Evolutionary conservation across 2,329 filamentous ascomycete species (phyloP), one percentile per base, ranked within the genome.

Genomic region (Furcasterigmium sp.): DNA sequence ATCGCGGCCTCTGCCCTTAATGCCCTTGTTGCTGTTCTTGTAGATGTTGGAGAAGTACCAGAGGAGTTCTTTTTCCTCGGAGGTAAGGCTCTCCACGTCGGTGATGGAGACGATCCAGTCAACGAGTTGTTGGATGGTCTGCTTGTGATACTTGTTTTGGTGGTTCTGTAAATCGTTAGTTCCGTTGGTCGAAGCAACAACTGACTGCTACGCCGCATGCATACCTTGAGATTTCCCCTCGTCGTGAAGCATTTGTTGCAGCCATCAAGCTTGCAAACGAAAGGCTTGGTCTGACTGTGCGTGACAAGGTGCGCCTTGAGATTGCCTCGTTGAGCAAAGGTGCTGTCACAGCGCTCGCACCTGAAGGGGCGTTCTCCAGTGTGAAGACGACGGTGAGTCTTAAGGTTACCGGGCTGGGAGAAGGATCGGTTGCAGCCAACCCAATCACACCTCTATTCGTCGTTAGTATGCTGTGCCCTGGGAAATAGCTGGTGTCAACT

Each of bases 21-120:
- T 96, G 2, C 93, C 93, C 64, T 95, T 95, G 76, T 97, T 97
- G 67, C 86, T 91, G 67, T 97, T 94, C 72, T 95, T 95, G 75
- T 95, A 96, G n/a, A 95, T 73, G 1, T 76, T 76, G 4, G 83
- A 78, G 59, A 97, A 93, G 67, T 95, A 95, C 53, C 85, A 79
- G 71, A 86, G 89, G 40, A 96, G 72, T 46, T 89, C 84, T 48
- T 79, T 82, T 55, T 96, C 88, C 5, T 67, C 63, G 29, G 82
- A 74, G 0, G 76, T 70, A n/a, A 91, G 79, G 5, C 72, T 68
- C 29, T 84, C 78, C n/a, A 72, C 73, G 42, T 83, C 76, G 28
- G 69, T 65, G 45, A 83, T 70, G 29, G 73, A 72, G 14, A 82
- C 78, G 58, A 95, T 93, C 58, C 84, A 85, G 35, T 69, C 54